phyloP scores from a whole-genome alignment of 148 eudicot species.

The Dysphania ambrosioides region DNA sequence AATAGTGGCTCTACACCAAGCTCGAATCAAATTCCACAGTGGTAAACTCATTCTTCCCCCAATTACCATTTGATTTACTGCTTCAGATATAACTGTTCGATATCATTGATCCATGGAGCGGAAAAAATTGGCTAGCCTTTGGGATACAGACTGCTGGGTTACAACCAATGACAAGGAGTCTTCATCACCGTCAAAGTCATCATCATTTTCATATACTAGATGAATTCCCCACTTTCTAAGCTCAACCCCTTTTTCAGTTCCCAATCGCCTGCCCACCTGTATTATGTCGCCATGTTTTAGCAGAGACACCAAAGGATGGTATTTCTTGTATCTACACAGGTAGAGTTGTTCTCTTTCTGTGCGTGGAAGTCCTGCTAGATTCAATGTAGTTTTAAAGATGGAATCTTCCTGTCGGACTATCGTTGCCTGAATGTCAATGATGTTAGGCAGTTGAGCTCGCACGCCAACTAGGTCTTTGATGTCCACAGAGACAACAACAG shows the following conservation, averaged over 20 bases:
- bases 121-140: too few relatives aligned
- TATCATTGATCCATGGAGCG: too few relatives aligned
- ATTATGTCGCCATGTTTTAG: slow-evolving; percentile 45
- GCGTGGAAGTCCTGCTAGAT: slow-evolving; percentile 46
- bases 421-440: slow-evolving; percentile 34
- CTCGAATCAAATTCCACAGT: too few relatives aligned
- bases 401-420: slow-evolving; percentile 26
- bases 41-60: too few relatives aligned
- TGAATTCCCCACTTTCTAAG: slow-evolving; percentile 40
- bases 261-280: slow-evolving; percentile 21
- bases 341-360: slow-evolving; percentile 44
- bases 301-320: slow-evolving; percentile 37
- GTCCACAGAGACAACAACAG: slow-evolving; percentile 45
- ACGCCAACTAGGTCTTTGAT: slow-evolving; percentile 9
- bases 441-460: slow-evolving; percentile 26
- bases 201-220: slow-evolving; percentile 54
- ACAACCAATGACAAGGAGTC: slow-evolving; percentile 26
- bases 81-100: too few relatives aligned
- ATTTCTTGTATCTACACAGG: slow-evolving; percentile 41
- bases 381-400: slow-evolving; percentile 26
- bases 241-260: slow-evolving; percentile 28
- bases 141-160: slow-evolving; percentile 41
- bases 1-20: too few relatives aligned
- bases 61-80: too few relatives aligned
- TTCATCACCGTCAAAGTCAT: slow-evolving; percentile 50